Conservation (phyloP, 176 grass and related monocot species). For the Tillandsia leiboldiana region DNA sequence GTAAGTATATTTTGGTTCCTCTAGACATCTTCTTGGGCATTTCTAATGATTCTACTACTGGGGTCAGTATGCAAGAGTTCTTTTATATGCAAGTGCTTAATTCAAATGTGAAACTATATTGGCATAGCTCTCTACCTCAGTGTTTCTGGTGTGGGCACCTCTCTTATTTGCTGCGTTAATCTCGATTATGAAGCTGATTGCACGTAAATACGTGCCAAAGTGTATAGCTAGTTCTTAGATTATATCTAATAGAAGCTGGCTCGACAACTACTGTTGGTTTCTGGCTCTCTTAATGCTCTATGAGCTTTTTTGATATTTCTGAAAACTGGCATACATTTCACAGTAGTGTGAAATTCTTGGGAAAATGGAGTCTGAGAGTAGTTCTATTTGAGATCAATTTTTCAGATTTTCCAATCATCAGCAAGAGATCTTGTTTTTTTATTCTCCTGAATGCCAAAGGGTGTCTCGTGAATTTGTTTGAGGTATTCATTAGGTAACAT, state of each 20-base stretch:
- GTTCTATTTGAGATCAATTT: background rate
- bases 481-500: too few relatives aligned
- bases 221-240: slow-evolving; percentile 61
- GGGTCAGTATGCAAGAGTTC: slow-evolving; percentile 89
- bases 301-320: slow-evolving; percentile 70
- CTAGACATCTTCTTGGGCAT: slow-evolving; percentile 71
- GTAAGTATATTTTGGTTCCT: slow-evolving; percentile 68
- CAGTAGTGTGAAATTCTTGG: slow-evolving; percentile 19
- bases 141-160: slow-evolving; percentile 74
- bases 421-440: background rate
- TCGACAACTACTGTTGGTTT: slow-evolving; percentile 75
- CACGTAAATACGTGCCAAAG: slow-evolving; percentile 7
- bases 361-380: background rate
- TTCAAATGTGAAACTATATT: slow-evolving; percentile 51
- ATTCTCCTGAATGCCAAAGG: too few relatives aligned
- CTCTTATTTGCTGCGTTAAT: slow-evolving; percentile 64
- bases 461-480: too few relatives aligned
- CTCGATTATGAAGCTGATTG: slow-evolving; percentile 36
- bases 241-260: slow-evolving; percentile 43
- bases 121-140: slow-evolving; percentile 82
- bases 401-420: background rate
- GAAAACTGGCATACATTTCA: slow-evolving; percentile 39
- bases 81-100: slow-evolving; percentile 74
- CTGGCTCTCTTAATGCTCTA: slow-evolving; percentile 41
- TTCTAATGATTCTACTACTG: slow-evolving; percentile 71